A percentile compares a stretch with the other conserved stretches of the same genome.
phyloP scores from a whole-genome alignment of 1,139 yeast genomes.

The Sugiyamaella novakii region DNA sequence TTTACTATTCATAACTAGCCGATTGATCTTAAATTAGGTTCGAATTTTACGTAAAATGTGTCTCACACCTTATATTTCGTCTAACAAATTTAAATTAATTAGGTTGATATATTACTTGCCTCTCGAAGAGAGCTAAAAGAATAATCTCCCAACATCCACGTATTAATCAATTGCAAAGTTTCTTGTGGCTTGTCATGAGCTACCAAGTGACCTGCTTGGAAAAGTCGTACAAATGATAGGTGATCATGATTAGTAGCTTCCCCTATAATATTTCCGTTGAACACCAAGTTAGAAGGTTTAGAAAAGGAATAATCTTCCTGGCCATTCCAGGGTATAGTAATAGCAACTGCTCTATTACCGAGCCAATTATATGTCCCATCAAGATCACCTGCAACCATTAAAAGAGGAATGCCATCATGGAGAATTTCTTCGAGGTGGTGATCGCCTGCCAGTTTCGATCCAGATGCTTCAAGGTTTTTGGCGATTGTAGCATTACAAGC shows the following conservation, averaged over 20 bases:
- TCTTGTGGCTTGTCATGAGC: conserved; percentile 80
- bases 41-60: too few species aligned
- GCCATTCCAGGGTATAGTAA: conserved; percentile 64
- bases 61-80: too few species aligned
- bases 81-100: too few species aligned
- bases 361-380: conserved; percentile 91
- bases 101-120: too few species aligned
- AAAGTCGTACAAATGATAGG: conserved; percentile 65
- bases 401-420: conserved; percentile 66
- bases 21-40: too few species aligned
- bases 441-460: conserved; percentile 48
- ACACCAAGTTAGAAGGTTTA: conserved; percentile 52
- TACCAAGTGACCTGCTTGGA: conserved; percentile 70
- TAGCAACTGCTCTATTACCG: conserved; percentile 80
- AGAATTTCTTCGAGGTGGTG: conserved; percentile 68
- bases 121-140: conserved; percentile 4
- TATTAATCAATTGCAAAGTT: conserved; percentile 64
- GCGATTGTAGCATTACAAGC: conserved; percentile 65
- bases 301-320: conserved; percentile 40
- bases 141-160: conserved; percentile 53
- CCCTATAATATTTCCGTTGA: conserved; percentile 71
- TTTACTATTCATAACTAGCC: too few species aligned
- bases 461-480: conserved; percentile 55
- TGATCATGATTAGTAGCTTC: conserved; percentile 57
- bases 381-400: conserved; percentile 86